Evolutionary conservation across 2,329 filamentous ascomycete species (phyloP), one percentile per base, ranked within the genome.

Genomic region (Plectosphaerella sp.): DNA sequence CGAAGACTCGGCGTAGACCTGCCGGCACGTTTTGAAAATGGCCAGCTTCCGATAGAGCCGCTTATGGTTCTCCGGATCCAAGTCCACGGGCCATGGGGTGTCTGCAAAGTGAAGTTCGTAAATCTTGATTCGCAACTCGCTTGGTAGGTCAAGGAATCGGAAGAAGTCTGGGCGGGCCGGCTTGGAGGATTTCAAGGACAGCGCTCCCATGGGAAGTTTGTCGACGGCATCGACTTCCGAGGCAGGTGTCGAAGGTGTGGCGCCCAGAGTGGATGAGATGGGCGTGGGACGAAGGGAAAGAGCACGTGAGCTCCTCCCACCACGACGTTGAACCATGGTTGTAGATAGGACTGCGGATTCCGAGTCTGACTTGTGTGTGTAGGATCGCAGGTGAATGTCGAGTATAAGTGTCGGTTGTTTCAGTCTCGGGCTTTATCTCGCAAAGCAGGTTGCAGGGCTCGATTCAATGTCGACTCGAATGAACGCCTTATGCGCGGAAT

Each of bases 61-160:
- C 62, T 80, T 83, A 65, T 83, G 81, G 64, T 88, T 89, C 33
- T 77, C 72, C 0, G 83, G 83, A 51, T 86, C 82, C 16, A 91
- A 77, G 61, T 91, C 87, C 47, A 89, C 67, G 24, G 68, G 66
- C 20, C 15, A 28, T 6, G 25, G 22, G 12, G 43, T 33, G 16
- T 76, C 73, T 47, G 74, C 67, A 56, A 90, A 86, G 57, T 84
- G 77, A 58, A 83, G 74, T 39, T 74, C 77, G 64, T 91, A 91
- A 12, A 92, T 79, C 59, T 83, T 81, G 54, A 87, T 72, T 8
- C 88, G 84, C 28, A 92, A 67, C 63, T 92, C 88, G 0, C 81
- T 77, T 0, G 88, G 88, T 1, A 92, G 72, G 28, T 79, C 72
- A 53, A 91, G 75, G 64, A 91, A 88, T 8, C 72, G 79, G 51